Base-by-base conservation (phyloP, 768 basidiomycete genomes). In the Panellus pusillus region DNA sequence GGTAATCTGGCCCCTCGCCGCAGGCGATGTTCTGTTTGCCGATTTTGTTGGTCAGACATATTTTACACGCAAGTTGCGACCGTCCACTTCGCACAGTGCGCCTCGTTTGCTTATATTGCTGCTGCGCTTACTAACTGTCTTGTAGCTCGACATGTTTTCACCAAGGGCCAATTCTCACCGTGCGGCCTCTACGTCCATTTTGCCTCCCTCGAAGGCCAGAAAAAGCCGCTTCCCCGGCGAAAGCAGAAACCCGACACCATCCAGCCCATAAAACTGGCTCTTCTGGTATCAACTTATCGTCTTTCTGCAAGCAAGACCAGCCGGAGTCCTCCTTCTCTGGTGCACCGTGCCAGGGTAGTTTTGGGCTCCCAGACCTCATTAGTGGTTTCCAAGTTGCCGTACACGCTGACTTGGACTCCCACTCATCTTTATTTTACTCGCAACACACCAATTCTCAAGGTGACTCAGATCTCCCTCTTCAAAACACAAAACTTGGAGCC, bases 1-100 rank as follows among this genome's bases (percentile, higher is more conserved):
- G 19, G 52, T 67, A 3, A 62, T 65, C 17, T 70, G 67, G 67
- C 64, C 68, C 12, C 53, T 68, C n/a, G 56, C 64, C 43, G 63
- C 48, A 14, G 67, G 68, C 2, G 64, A 67, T 19, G 47, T 70
- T 9, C 55, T 70, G 2, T 68, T 70, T 46, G 61, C 60, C 8
- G 66, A 68, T 36, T 63, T 64, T 42, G 12, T 55, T 32, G 52
- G 50, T 6, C 68, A 63, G 29, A 60, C 67, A 27, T 68, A 66
- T 37, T 70, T 67, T 49, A 50, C 59, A 20, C 62, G 64, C 15
- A 60, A 57, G 48, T 39, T 70, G 35, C 47, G 67, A 18, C 65
- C 65, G 14, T 68, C 68, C 11, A 62, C 66, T 19, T 28, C 53
- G n/a, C 49, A 61, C 41, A 67, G 68, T 70, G 40, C 37, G 65